These are phyloP conservation scores for Inga leiocalycina DNA, from an alignment of 306 rosid species.

Conservation along the genomic window DNA sequence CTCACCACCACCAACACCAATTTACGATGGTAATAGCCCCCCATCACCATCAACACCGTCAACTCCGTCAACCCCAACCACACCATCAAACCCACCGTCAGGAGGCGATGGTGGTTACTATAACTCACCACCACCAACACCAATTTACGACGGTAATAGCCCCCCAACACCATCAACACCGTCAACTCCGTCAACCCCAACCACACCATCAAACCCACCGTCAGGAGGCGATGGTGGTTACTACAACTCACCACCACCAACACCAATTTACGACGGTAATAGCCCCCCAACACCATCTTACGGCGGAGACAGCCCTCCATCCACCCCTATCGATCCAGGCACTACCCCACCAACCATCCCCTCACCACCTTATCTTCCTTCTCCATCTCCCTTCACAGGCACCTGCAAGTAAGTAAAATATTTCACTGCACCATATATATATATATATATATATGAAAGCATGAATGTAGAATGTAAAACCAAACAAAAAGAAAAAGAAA, in stretches of 20 bases:
- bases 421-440: slow-evolving; percentile 20
- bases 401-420: slow-evolving; percentile 89
- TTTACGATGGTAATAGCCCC: slow-evolving; percentile 25
- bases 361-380: slow-evolving; percentile 67
- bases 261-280: background rate
- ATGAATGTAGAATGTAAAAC: background rate
- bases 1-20: background rate
- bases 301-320: slow-evolving; percentile 45
- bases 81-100: slow-evolving; percentile 56
- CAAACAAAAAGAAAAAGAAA: too few species aligned
- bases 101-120: slow-evolving; percentile 19
- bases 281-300: slow-evolving; percentile 41
- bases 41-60: slow-evolving; percentile 43
- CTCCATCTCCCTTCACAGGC: slow-evolving; percentile 81
- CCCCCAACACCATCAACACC: background rate
- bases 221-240: slow-evolving; percentile 29
- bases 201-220: slow-evolving; percentile 51
- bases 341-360: slow-evolving; percentile 49
- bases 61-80: slow-evolving; percentile 43
- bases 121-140: slow-evolving; percentile 30
- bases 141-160: background rate
- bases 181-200: background rate
- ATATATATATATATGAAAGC: background rate
- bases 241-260: background rate
- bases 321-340: slow-evolving; percentile 54